Evolutionary conservation across 2,329 filamentous ascomycete species (phyloP).

Genomic region (Tolypocladium endophyticum): DNA sequence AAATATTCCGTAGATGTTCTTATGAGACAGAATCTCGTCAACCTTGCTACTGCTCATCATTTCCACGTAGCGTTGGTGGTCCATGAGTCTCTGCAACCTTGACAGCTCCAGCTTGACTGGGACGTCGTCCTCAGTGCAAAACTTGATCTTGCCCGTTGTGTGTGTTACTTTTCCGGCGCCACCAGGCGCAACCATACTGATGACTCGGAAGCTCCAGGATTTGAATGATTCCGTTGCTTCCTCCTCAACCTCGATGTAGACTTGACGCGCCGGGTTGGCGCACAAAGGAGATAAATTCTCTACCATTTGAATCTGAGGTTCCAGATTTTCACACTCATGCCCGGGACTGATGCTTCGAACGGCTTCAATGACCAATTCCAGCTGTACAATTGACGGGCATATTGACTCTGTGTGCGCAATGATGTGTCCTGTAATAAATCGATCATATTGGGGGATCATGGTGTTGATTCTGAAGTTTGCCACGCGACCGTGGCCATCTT

Average conservation of each 20-base stretch:
- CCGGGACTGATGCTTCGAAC: conserved; percentile 19
- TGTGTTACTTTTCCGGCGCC: not conserved
- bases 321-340: conserved; percentile 2
- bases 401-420: conserved; percentile 27
- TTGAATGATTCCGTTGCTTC: not conserved
- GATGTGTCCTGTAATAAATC: conserved; percentile 24
- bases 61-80: conserved; percentile 15
- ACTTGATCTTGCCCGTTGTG: not conserved
- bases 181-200: not conserved
- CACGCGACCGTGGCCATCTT: not conserved
- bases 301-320: conserved; percentile 19
- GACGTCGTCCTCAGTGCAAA: not conserved
- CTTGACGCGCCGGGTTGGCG: conserved; percentile 5
- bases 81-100: conserved; percentile 13
- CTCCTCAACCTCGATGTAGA: conserved; percentile 17
- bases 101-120: not conserved
- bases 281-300: conserved; percentile 14
- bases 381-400: conserved; percentile 23
- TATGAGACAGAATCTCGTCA: conserved; percentile 18
- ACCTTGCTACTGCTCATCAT: conserved; percentile 15
- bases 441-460: conserved; percentile 18
- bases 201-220: not conserved
- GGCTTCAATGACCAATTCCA: conserved; percentile 19
- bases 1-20: not conserved
- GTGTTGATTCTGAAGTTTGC: conserved; percentile 32